Conservation (phyloP, 2,329 filamentous ascomycete species). For the Phialocephala sp. region DNA sequence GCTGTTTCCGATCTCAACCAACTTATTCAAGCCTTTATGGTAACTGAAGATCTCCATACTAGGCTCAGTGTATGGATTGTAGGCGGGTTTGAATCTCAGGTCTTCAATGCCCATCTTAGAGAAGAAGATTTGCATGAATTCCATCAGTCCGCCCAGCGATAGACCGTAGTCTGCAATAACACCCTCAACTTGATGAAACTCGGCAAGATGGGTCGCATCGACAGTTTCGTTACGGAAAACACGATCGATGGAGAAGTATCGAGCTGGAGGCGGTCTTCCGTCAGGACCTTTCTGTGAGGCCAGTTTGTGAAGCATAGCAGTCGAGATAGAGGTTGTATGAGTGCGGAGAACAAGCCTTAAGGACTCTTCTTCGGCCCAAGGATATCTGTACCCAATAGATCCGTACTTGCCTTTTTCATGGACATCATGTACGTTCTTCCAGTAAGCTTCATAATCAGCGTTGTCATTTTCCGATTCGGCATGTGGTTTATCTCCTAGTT, state of each 20-base stretch:
- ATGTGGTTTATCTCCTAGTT: constrained; percentile 71
- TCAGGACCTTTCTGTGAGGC: constrained; percentile 80
- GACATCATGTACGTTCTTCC: constrained; percentile 83
- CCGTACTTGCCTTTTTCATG: constrained; percentile 93
- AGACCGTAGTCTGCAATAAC: constrained; percentile 97
- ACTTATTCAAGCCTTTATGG: constrained; percentile 86
- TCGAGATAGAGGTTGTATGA: constrained; percentile 92
- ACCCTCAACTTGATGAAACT: constrained; percentile 98
- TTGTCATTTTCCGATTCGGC: constrained; percentile 59
- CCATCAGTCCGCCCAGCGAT: constrained; percentile 90
- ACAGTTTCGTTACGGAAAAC: constrained; percentile 98
- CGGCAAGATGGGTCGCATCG: constrained; percentile 93
- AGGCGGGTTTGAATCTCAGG: constrained; percentile 95
- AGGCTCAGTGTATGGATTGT: constrained; percentile 94
- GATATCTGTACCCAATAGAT: constrained; percentile 95
- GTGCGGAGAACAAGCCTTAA: constrained; percentile 89
- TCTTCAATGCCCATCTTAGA: constrained; percentile 88
- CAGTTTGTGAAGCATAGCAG: constrained; percentile 89
- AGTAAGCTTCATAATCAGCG: constrained; percentile 82
- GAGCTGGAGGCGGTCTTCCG: constrained; percentile 69
- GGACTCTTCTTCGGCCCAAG: constrained; percentile 88
- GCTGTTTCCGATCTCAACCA: constrained; percentile 97
- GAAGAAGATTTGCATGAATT: constrained; percentile 96
- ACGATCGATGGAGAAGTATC: constrained; percentile 97
- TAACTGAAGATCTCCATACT: constrained; percentile 98